Base-by-base conservation (phyloP, 306 rosid species). In the Pterocarpus santalinus region DNA sequence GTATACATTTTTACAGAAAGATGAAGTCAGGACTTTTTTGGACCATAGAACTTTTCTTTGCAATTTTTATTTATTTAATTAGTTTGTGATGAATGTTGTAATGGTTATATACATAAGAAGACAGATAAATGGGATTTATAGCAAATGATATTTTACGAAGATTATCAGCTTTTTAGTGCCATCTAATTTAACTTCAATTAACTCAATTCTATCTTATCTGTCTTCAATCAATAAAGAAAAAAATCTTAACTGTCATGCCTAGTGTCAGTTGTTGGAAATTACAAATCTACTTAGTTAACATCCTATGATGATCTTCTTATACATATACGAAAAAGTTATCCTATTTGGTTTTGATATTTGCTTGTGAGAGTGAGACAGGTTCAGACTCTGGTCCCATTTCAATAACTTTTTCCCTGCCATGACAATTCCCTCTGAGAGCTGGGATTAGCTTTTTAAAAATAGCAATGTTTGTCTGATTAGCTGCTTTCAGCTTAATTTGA, bases 321-420 rank as follows among this genome's bases (percentile, higher is more conserved):
- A 16, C 61, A 55, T 55, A 4, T 5, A n/a, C n/a, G 30, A 5
- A 55, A 55, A n/a, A 53, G 17, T 58, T 60, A 72, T 72, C 41
- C 58, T 63, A 51, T 72, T 38, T 52, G 68, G 84, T 73, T 28
- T 32, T 15, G 41, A 6, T 81, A 64, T 80, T 36, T 28, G 34
- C 11, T 72, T 68, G 10, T 8, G 55, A 22, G 73, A 17, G 10
- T 8, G 55, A 22, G 73, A 17, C 13, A 41, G 49, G 61, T 65
- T 81, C 69, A 15, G 16, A 32, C 46, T 30, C 69, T 75, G 11
- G 10, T 64, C 41, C 30, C 8, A 68, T 65, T 65, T 77, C 33
- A 8, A 22, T 51, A 12, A 51, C 8, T 1, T 3, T 35, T 34
- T 32, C 36, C 36, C 12, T 34, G 35, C 30, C 69, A 7, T 76